These are phyloP conservation scores for Psilocybe mexicana DNA, from an alignment of 1,284 basidiomycete genomes.

Conservation along the genomic window DNA sequence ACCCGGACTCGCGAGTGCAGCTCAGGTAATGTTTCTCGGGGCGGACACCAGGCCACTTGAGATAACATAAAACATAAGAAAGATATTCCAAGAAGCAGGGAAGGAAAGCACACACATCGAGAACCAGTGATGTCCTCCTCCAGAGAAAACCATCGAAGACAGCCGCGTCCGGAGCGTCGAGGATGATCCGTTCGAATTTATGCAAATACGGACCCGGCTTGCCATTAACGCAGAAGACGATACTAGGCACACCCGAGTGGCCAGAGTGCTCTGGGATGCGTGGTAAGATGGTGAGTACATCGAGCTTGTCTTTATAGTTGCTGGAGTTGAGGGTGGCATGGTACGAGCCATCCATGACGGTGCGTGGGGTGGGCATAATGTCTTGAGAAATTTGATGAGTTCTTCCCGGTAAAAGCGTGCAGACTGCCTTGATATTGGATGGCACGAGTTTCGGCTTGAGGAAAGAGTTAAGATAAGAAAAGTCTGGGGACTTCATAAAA, in stretches of 20 bases:
- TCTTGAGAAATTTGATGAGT: neutral
- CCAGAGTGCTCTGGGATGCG: conserved; percentile 22
- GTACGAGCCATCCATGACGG: neutral
- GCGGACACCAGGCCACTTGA: conserved; percentile 30
- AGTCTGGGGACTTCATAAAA: too few species aligned
- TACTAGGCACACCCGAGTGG: conserved; percentile 20
- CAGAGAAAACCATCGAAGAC: conserved; percentile 24
- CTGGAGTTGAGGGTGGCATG: neutral
- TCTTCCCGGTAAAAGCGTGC: neutral
- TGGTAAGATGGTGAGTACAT: conserved; percentile 23
- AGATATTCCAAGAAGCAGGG: neutral
- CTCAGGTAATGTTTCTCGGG: conserved; percentile 5
- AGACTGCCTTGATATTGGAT: neutral
- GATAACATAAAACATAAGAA: neutral
- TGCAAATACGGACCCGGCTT: conserved; percentile 27
- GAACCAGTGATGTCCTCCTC: conserved; percentile 24
- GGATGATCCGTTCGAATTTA: conserved; percentile 11
- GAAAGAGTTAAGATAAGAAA: neutral
- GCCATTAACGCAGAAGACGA: conserved; percentile 27
- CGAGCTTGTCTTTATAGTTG: neutral
- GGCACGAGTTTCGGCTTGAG: neutral
- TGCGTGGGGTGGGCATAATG: neutral
- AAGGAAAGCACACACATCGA: conserved; percentile 26
- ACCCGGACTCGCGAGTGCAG: conserved; percentile 3
- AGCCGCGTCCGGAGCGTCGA: conserved; percentile 25